phyloP scores from a whole-genome alignment of 2,329 filamentous ascomycete species.

The Ceratocystis albifundus region DNA sequence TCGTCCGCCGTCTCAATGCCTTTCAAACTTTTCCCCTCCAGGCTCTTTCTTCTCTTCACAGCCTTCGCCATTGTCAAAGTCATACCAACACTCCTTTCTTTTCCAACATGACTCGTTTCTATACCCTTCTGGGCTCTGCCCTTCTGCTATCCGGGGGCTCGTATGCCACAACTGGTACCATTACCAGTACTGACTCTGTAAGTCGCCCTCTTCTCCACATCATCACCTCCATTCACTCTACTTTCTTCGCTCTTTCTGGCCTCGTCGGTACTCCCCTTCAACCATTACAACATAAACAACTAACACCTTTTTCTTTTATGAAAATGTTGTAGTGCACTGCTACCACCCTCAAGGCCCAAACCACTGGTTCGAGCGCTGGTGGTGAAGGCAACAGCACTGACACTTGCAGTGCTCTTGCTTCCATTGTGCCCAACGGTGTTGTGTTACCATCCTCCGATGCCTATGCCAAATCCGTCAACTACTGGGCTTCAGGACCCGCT shows the following conservation, averaged over 20 bases:
- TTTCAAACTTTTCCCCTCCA: background rate
- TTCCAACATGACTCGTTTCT: constrained; percentile 9
- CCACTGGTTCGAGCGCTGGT: background rate
- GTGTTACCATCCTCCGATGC: constrained; percentile 11
- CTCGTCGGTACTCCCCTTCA: too few relatives aligned
- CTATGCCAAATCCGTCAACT: constrained; percentile 4
- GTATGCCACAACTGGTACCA: background rate
- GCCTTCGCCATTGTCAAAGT: background rate
- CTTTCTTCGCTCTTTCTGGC: background rate
- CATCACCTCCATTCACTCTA: background rate
- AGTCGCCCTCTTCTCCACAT: background rate
- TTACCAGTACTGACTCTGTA: background rate
- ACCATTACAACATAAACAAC: too few relatives aligned
- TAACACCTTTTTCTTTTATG: too few relatives aligned
- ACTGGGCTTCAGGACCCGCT: constrained; percentile 12
- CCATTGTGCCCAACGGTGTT: background rate
- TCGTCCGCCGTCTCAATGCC: background rate
- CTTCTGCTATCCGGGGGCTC: background rate
- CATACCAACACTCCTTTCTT: background rate
- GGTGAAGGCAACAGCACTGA: background rate
- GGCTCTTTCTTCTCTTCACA: background rate
- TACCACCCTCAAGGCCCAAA: background rate
- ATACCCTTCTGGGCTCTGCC: background rate
- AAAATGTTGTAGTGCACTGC: background rate
- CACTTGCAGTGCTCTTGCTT: background rate